A percentile compares a stretch with the other conserved stretches of the same genome.
Evolutionary conservation across 2,329 filamentous ascomycete species (phyloP).

Genomic region (Cladosporium sphaerospermum): DNA sequence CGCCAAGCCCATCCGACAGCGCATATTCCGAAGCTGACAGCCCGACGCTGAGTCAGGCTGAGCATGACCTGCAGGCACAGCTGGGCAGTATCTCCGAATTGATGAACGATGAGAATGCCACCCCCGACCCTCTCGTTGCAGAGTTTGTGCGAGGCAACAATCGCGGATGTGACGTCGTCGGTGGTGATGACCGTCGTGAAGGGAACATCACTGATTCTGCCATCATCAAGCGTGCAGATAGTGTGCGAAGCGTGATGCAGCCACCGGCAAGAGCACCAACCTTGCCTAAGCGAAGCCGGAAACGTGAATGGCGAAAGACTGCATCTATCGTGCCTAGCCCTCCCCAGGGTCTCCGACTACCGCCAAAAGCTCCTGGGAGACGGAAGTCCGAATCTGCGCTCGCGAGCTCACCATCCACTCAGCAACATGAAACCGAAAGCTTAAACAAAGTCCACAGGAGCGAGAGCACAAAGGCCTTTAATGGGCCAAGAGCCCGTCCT

Average conservation of each 20-base stretch:
- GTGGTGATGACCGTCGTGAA: background rate
- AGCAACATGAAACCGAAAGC: background rate
- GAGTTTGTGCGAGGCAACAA: background rate
- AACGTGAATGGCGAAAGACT: constrained; percentile 29
- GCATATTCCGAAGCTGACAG: constrained; percentile 25
- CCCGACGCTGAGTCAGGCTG: constrained; percentile 44
- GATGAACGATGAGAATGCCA: background rate
- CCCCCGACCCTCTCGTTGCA: background rate
- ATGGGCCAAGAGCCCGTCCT: background rate
- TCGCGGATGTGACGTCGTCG: background rate
- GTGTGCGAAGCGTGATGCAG: constrained; percentile 26
- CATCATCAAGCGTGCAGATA: constrained; percentile 13
- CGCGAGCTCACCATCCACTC: background rate
- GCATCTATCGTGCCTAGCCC: background rate
- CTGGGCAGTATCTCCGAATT: constrained; percentile 17
- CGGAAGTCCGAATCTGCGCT: constrained; percentile 5
- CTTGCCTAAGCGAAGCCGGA: constrained; percentile 38
- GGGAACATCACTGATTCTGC: background rate
- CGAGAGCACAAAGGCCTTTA: constrained; percentile 1
- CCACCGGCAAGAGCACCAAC: constrained; percentile 29
- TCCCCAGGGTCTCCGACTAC: constrained; percentile 1
- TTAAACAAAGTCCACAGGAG: background rate
- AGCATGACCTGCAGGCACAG: constrained; percentile 31
- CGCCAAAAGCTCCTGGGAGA: constrained; percentile 7
- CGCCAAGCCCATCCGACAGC: constrained; percentile 11